These are phyloP conservation scores for Chlamydomonas applanata DNA, from an alignment of 139 green algal species.

Conservation along the genomic window DNA sequence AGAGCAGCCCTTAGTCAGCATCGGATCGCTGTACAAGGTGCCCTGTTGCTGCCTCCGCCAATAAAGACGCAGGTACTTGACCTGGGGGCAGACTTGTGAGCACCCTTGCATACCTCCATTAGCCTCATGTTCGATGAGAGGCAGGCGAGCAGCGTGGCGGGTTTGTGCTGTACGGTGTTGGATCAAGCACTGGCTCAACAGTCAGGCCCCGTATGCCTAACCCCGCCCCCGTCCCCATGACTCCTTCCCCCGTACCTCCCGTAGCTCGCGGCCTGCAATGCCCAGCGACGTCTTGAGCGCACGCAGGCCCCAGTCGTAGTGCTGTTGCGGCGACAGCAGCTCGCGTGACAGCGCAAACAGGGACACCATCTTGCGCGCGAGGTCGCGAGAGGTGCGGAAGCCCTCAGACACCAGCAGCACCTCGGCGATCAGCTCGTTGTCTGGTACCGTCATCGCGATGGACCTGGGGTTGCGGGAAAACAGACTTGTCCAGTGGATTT, in stretches of 20 bases:
- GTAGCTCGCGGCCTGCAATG: constrained; percentile 62
- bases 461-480: too few species aligned
- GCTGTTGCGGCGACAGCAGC: constrained; percentile 67
- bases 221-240: neutral
- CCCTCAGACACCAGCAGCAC: constrained; percentile 70
- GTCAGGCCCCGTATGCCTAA: too few species aligned
- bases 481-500: too few species aligned
- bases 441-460: constrained; percentile 75
- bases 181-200: too few species aligned
- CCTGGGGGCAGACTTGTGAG: neutral
- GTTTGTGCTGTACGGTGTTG: neutral
- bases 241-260: constrained; percentile 23
- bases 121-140: neutral
- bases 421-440: constrained; percentile 82
- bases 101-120: neutral
- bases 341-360: constrained; percentile 68
- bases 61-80: too few species aligned
- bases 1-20: too few species aligned
- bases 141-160: neutral
- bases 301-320: constrained; percentile 86
- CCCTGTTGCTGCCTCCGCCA: too few species aligned
- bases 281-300: constrained; percentile 53
- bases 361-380: constrained; percentile 63
- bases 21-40: too few species aligned
- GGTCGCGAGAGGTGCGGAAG: constrained; percentile 52